These are phyloP conservation scores for Bruguiera gymnorhiza DNA, from an alignment of 345 rosid genomes.

Conservation along the genomic window DNA sequence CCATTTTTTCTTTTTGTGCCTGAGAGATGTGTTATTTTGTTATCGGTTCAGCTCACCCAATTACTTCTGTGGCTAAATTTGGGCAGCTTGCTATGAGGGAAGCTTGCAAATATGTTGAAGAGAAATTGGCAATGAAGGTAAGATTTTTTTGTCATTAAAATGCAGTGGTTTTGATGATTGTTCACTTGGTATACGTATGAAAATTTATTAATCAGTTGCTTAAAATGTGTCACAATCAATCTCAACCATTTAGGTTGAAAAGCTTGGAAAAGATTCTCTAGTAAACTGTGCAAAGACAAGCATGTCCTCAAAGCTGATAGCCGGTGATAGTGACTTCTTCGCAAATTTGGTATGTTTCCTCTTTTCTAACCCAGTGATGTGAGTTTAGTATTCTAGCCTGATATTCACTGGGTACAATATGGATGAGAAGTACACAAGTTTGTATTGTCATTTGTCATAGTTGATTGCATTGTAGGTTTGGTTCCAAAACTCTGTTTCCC, in stretches of 20 bases:
- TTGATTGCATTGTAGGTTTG: no score
- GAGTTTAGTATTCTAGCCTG: neutral
- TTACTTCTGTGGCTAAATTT: conserved; percentile 7
- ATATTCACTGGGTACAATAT: no score
- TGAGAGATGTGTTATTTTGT: neutral
- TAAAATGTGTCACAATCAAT: no score
- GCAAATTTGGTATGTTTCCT: conserved; percentile 71
- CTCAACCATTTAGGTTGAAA: conserved; percentile 57
- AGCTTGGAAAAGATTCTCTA: conserved; percentile 87
- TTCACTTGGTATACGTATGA: neutral
- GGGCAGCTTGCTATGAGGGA: conserved; percentile 97
- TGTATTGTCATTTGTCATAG: no score
- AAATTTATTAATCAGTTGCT: neutral
- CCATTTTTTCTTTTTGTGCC: no score
- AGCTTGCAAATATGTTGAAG: conserved; percentile 89
- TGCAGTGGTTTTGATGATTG: neutral
- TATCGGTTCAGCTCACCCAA: neutral
- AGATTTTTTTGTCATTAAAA: conserved; percentile 12
- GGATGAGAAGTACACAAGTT: no score
- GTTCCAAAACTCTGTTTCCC: no score
- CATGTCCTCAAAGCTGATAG: conserved; percentile 96
- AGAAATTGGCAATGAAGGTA: conserved; percentile 83
- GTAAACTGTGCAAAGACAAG: conserved; percentile 96
- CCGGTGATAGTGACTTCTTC: conserved; percentile 85
- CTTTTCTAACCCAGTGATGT: neutral